A percentile compares a stretch with the other conserved stretches of the same genome.
Evolutionary conservation across 768 basidiomycete genomes (phyloP).

Genomic region (Phanerochaete sordida): DNA sequence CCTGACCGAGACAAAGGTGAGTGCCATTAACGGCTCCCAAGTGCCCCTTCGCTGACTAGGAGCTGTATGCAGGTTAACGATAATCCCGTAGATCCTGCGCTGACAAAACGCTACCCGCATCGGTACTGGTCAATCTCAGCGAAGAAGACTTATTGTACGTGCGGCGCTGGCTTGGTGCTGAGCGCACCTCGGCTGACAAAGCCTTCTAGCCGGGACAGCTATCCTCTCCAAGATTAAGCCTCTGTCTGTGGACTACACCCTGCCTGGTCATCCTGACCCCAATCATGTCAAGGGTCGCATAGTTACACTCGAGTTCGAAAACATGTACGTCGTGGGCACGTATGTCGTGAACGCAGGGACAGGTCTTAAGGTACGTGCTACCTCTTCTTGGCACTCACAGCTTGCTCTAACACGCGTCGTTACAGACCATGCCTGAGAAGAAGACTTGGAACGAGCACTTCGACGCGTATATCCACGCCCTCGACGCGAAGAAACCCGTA

Average conservation of each 20-base stretch:
- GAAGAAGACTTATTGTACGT: constrained; percentile 77
- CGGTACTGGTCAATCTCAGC: constrained; percentile 73
- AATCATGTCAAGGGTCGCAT: constrained; percentile 69
- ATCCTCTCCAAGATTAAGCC: constrained; percentile 78
- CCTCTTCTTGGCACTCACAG: not conserved
- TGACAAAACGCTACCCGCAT: constrained; percentile 62
- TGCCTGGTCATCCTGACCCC: constrained; percentile 76
- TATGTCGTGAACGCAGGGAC: constrained; percentile 85
- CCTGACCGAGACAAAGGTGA: constrained; percentile 82
- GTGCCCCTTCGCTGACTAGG: not conserved
- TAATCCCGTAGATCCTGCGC: constrained; percentile 52
- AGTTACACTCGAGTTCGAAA: constrained; percentile 76
- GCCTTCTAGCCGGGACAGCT: constrained; percentile 70
- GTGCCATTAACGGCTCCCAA: not conserved
- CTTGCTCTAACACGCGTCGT: not conserved
- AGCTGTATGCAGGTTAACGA: constrained; percentile 58
- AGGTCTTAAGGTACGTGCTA: constrained; percentile 62
- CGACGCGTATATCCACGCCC: constrained; percentile 61
- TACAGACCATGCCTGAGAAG: constrained; percentile 73
- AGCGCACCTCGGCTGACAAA: not conserved
- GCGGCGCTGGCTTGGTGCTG: not conserved
- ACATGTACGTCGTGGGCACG: constrained; percentile 67
- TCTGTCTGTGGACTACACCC: constrained; percentile 53
- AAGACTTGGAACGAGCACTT: constrained; percentile 81
- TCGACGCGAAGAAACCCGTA: constrained; percentile 79